These are phyloP conservation scores for Dendrobium huoshanense DNA, from an alignment of 106 monocot species.

Conservation along the genomic window DNA sequence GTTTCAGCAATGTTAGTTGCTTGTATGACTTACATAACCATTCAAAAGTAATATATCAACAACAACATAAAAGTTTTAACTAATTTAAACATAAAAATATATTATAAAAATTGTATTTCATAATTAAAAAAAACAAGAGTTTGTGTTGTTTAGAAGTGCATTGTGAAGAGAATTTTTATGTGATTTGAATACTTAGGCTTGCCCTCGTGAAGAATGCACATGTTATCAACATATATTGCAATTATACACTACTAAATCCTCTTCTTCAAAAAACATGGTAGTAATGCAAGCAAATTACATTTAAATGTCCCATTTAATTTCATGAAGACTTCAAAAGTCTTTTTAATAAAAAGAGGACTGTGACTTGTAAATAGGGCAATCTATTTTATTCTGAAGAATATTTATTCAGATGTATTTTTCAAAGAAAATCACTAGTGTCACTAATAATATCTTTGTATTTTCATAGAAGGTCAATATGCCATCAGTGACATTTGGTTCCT, in stretches of 20 bases:
- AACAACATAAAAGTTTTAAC: background rate
- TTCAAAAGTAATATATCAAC: background rate
- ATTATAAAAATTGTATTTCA: background rate
- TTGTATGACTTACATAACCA: slow-evolving; percentile 54
- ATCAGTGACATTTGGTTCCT: background rate
- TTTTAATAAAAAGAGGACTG: background rate
- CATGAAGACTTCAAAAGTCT: background rate
- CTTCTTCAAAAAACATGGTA: background rate
- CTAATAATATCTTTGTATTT: background rate
- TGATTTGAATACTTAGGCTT: background rate
- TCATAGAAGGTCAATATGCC: background rate
- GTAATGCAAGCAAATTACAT: background rate
- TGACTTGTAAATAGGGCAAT: background rate
- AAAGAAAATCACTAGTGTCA: background rate
- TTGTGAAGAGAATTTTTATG: background rate
- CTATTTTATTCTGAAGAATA: background rate
- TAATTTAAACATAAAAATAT: background rate
- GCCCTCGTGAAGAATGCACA: background rate
- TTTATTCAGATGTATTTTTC: background rate
- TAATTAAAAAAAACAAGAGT: background rate
- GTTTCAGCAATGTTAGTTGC: slow-evolving; percentile 99
- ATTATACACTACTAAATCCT: background rate
- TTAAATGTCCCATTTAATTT: background rate
- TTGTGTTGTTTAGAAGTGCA: background rate
- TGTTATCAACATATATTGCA: background rate